Base-by-base conservation (phyloP, 306 rosid species). In the Lathyrus aphaca region DNA sequence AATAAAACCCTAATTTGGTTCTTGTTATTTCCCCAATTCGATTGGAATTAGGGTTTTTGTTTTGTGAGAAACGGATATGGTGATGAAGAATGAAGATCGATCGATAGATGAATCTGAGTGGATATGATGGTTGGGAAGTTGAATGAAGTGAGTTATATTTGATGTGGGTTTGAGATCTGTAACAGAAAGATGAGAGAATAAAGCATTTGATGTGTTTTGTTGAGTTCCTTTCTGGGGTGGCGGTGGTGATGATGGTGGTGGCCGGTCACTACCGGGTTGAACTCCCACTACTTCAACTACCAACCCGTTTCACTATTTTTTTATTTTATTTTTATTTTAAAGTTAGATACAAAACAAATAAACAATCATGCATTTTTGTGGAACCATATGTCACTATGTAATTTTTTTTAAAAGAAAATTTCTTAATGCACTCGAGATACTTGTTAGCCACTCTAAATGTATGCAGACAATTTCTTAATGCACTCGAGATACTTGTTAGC, bases 1-100 rank as follows among this genome's bases (percentile, higher is more conserved):
- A 69, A 79, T 35, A 37, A 70, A 79, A 55, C 83, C 74, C 64
- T 46, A 72, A 62, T 43, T 54, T 18, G 2, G 39, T 5, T 37
- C 4, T 62, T 18, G 21, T 6, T 4, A 19, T 29, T 1, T 0
- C 14, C 39, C 73, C 55, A 4, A 64, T 13, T 73, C 10, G 6
- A 12, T 7, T 7, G 2, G 62, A 66, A 66, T 57, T 57, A 74
- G 68, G 79, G 74, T 40, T 69, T 12, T 37, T 19, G 25, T 8
- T 53, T 5, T 4, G 3, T 4, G 72, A 6, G 29, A 32, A 3
- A 21, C 2, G 4, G 5, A 8, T 16, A 10, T 14, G 40, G 25
- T 46, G 29, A 51, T 5, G 69, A 7, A 3, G 59, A 37, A 27
- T 5, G 69, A 7, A 3, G 59, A 19, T 56, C 1, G 70, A 9